Conservation (phyloP, 345 rosid genomes). For the Rhizophora apiculata region DNA sequence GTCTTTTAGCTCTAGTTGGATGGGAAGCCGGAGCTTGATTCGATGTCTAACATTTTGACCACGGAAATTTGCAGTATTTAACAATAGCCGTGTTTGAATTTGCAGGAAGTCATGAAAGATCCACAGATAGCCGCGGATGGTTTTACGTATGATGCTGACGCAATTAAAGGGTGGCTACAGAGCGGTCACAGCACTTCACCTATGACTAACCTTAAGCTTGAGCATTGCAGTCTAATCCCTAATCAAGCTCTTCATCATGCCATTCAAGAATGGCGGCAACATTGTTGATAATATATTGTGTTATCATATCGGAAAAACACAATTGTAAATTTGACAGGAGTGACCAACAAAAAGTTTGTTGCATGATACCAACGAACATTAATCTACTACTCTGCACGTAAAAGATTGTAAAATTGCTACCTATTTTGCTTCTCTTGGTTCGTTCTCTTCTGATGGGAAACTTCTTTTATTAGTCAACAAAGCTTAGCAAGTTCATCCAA, state of each 20-base stretch:
- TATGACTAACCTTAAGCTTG: slow-evolving; percentile 83
- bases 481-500: too few relatives aligned
- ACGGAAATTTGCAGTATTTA: too few relatives aligned
- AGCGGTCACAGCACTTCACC: slow-evolving; percentile 84
- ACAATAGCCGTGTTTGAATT: background rate
- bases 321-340: too few relatives aligned
- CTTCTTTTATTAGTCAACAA: too few relatives aligned
- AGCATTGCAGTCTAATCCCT: slow-evolving; percentile 63
- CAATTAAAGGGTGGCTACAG: slow-evolving; percentile 77
- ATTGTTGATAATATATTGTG: too few relatives aligned
- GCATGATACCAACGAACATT: background rate
- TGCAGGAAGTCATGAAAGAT: slow-evolving; percentile 81
- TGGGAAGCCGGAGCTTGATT: too few relatives aligned
- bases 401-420: background rate
- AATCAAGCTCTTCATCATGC: slow-evolving; percentile 82
- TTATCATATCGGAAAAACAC: too few relatives aligned
- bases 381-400: background rate
- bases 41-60: too few relatives aligned
- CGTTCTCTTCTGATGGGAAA: too few relatives aligned
- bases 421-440: background rate
- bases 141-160: slow-evolving; percentile 84
- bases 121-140: slow-evolving; percentile 91
- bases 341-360: background rate
- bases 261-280: slow-evolving; percentile 74
- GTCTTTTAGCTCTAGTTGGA: too few relatives aligned